Conservation (phyloP, 1,139 yeast species). For the Sugiyamaella pinicola region DNA sequence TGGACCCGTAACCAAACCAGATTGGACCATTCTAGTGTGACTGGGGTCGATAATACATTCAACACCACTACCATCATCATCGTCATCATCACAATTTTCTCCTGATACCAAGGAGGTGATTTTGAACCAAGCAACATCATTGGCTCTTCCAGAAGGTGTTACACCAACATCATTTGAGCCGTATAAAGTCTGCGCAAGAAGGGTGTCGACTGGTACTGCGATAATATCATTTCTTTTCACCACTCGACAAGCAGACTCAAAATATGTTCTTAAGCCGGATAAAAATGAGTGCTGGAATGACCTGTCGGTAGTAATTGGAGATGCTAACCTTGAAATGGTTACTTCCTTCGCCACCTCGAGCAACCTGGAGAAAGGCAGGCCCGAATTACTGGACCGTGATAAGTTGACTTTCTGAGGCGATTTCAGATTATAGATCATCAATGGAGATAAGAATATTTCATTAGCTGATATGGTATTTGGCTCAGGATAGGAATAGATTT, state of each 20-base stretch:
- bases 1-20: constrained; percentile 51
- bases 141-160: constrained; percentile 62
- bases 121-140: constrained; percentile 85
- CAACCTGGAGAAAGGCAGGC: constrained; percentile 18
- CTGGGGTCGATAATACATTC: constrained; percentile 67
- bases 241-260: constrained; percentile 60
- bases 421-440: constrained; percentile 57
- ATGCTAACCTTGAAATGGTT: constrained; percentile 67
- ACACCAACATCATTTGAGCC: constrained; percentile 37
- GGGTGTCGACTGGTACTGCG: constrained; percentile 76
- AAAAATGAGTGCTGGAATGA: constrained; percentile 66
- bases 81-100: constrained; percentile 34
- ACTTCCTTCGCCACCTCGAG: constrained; percentile 51
- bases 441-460: constrained; percentile 62
- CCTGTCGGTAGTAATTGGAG: constrained; percentile 71
- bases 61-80: constrained; percentile 43
- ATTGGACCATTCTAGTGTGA: constrained; percentile 66
- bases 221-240: constrained; percentile 65
- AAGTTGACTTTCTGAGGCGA: constrained; percentile 44
- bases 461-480: constrained; percentile 54
- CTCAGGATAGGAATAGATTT: constrained; percentile 62
- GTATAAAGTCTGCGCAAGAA: constrained; percentile 62
- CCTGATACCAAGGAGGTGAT: constrained; percentile 47
- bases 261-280: constrained; percentile 61
- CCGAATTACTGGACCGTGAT: constrained; percentile 23